These are phyloP conservation scores for Thermochaetoides thermophila DNA, from an alignment of 495 filamentous ascomycete species.

Conservation along the genomic window DNA sequence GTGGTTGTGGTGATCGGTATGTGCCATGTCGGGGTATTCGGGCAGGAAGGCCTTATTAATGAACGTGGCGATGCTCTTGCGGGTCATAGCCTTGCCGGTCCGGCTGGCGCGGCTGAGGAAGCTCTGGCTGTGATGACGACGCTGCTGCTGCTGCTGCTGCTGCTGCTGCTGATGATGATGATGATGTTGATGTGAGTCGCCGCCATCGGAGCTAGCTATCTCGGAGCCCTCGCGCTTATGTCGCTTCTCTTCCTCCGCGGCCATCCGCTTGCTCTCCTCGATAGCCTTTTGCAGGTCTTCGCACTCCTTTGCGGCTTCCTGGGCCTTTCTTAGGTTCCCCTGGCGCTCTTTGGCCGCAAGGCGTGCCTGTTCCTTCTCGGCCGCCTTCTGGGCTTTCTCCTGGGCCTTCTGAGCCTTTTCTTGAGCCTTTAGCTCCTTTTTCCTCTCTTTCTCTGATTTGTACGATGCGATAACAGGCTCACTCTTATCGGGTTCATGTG, in stretches of 20 bases:
- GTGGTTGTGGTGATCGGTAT: no score
- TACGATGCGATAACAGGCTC: conserved; percentile 16
- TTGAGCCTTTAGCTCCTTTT: conserved; percentile 38
- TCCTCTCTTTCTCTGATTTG: conserved; percentile 19
- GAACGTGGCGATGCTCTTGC: conserved; percentile 36
- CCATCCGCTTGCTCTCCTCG: conserved; percentile 29
- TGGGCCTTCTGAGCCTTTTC: conserved; percentile 54
- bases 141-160: not conserved
- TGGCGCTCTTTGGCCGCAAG: conserved; percentile 35
- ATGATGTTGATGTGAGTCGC: not conserved
- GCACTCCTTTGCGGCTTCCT: conserved; percentile 24
- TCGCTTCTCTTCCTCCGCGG: conserved; percentile 24
- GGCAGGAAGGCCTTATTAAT: no score
- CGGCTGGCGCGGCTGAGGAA: conserved; percentile 25
- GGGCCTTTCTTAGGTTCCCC: conserved; percentile 18
- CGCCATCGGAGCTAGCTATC: conserved; percentile 1
- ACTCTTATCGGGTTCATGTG: conserved; percentile 7
- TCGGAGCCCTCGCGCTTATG: conserved; percentile 15
- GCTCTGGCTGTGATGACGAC: conserved; percentile 7
- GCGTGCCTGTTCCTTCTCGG: conserved; percentile 51
- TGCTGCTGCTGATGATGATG: not conserved
- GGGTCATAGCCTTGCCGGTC: conserved; percentile 30
- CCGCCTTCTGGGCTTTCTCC: conserved; percentile 51
- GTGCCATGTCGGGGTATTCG: no score
- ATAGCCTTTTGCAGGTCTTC: conserved; percentile 26